A percentile compares a stretch with the other conserved stretches of the same genome.
Conservation (phyloP, 371 early-diverging fungal species). For the Lichtheimia corymbifera region DNA sequence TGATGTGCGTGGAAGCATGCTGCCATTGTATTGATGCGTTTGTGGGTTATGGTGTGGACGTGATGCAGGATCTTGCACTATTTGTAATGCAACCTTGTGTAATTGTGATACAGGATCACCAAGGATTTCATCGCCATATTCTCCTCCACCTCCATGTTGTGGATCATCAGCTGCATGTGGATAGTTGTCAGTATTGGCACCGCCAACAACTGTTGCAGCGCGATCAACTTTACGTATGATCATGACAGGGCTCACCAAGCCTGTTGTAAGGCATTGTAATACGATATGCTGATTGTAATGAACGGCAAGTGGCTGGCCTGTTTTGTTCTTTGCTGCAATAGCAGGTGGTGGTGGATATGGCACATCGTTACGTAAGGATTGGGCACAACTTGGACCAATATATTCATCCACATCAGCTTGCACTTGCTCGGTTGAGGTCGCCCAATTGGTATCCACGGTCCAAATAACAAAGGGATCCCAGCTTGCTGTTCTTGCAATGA, state of each 20-base stretch:
- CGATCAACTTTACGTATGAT: slow-evolving; percentile 76
- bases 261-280: slow-evolving; percentile 74
- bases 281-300: slow-evolving; percentile 79
- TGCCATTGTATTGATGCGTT: background rate
- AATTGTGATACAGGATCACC: slow-evolving; percentile 79
- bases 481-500: slow-evolving; percentile 26
- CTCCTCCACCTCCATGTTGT: slow-evolving; percentile 29
- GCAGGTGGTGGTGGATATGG: slow-evolving; percentile 60
- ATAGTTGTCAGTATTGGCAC: slow-evolving; percentile 17
- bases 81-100: slow-evolving; percentile 85
- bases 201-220: slow-evolving; percentile 67
- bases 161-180: background rate
- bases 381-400: slow-evolving; percentile 9
- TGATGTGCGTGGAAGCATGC: background rate
- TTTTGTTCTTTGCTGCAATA: slow-evolving; percentile 51
- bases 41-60: background rate
- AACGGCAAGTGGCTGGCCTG: slow-evolving; percentile 57
- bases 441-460: slow-evolving; percentile 51
- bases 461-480: slow-evolving; percentile 92
- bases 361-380: slow-evolving; percentile 9
- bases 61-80: slow-evolving; percentile 40
- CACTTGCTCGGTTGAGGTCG: background rate
- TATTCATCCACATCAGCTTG: slow-evolving; percentile 9
- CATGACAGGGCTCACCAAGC: slow-evolving; percentile 74
- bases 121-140: slow-evolving; percentile 41